Evolutionary conservation across 768 basidiomycete genomes (phyloP).

Genomic region (Gloeophyllum trabeum): DNA sequence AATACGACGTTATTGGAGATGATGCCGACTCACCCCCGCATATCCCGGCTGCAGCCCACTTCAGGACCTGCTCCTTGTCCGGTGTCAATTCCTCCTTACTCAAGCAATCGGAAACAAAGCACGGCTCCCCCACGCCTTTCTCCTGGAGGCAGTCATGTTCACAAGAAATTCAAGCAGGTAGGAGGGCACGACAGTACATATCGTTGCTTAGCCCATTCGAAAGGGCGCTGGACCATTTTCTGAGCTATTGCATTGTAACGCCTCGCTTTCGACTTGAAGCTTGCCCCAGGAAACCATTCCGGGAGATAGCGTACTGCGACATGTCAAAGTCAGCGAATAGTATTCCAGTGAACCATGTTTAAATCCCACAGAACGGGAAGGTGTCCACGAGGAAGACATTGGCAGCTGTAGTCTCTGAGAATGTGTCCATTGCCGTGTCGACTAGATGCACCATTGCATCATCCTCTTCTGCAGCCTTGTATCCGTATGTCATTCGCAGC

Average conservation of each 20-base stretch:
- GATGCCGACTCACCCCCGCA: neutral
- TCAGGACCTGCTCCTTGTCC: too few relatives aligned
- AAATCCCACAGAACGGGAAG: neutral
- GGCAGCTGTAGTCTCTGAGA: neutral
- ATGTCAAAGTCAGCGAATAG: neutral
- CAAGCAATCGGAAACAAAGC: too few relatives aligned
- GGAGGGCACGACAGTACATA: too few relatives aligned
- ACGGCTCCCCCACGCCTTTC: too few relatives aligned
- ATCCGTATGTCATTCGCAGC: slow-evolving; percentile 6
- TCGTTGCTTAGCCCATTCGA: too few relatives aligned
- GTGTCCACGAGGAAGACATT: neutral
- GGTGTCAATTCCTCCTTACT: too few relatives aligned
- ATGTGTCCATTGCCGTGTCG: neutral
- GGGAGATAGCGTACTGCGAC: slow-evolving; percentile 16
- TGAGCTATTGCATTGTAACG: too few relatives aligned
- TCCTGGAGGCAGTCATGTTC: too few relatives aligned
- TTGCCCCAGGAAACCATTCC: slow-evolving; percentile 21
- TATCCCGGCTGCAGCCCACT: neutral
- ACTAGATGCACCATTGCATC: slow-evolving; percentile 3
- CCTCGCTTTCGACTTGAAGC: slow-evolving; percentile 14
- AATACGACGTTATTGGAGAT: neutral
- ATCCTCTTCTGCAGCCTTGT: slow-evolving; percentile 1
- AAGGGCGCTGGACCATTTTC: too few relatives aligned
- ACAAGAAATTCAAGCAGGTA: too few relatives aligned
- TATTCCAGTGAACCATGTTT: neutral